These are phyloP conservation scores for Colletotrichum sp. DNA, from an alignment of 2,329 filamentous ascomycete genomes.

Conservation along the genomic window DNA sequence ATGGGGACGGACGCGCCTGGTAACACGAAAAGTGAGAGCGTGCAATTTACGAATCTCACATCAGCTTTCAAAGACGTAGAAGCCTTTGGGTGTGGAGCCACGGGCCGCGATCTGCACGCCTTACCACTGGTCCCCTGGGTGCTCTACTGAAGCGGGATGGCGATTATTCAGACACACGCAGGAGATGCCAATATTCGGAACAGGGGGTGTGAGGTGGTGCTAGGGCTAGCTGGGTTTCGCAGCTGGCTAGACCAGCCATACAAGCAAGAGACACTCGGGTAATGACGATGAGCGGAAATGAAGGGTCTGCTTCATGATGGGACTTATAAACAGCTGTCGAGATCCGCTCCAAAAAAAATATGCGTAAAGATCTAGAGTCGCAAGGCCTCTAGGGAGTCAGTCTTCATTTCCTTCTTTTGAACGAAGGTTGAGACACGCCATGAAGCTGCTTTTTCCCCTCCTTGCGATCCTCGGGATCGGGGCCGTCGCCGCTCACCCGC, in stretches of 20 bases:
- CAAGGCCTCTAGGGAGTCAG: not conserved
- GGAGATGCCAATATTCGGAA: not conserved
- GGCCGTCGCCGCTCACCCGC: not conserved
- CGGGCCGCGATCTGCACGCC: not conserved
- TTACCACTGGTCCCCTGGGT: not conserved
- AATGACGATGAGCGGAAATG: not conserved
- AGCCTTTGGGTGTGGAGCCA: not conserved
- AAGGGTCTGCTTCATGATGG: not conserved
- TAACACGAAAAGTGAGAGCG: not conserved
- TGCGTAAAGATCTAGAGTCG: not conserved
- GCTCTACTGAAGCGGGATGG: not conserved
- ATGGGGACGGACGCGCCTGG: not conserved
- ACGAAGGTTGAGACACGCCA: not conserved
- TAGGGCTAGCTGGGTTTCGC: not conserved
- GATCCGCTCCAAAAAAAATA: not conserved
- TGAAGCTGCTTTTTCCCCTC: constrained; percentile 4
- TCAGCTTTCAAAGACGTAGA: not conserved
- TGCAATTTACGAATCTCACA: not conserved
- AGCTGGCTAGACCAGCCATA: not conserved
- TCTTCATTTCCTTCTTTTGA: not conserved
- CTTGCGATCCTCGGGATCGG: not conserved
- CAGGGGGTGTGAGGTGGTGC: not conserved
- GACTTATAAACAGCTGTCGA: not conserved
- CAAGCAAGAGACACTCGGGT: not conserved
- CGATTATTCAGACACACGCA: constrained; percentile 16